These are phyloP conservation scores for Ocimum tenuiflorum DNA, from an alignment of 257 asterid species.

Conservation along the genomic window DNA sequence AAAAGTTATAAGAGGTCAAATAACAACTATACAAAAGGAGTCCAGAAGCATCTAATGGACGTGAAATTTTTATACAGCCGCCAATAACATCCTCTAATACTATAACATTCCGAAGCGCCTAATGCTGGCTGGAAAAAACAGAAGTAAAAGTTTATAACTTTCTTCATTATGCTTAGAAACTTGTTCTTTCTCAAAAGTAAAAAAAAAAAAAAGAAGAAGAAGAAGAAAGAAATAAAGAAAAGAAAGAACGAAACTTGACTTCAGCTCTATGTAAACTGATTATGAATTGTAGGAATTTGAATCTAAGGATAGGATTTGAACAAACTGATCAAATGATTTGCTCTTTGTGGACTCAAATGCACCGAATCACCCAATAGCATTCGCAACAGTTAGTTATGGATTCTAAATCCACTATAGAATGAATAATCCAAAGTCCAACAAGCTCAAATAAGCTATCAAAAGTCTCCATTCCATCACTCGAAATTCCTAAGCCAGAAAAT, in stretches of 20 bases:
- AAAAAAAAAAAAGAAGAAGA: no score
- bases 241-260: no score
- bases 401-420: not conserved
- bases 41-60: not conserved
- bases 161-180: not conserved
- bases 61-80: not conserved
- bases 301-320: not conserved
- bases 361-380: not conserved
- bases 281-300: not conserved
- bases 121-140: conserved; percentile 4
- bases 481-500: not conserved
- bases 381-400: not conserved
- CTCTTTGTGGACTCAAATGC: not conserved
- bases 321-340: not conserved
- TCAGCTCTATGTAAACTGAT: not conserved
- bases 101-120: not conserved
- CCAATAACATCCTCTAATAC: conserved; percentile 11
- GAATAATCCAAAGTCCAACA: not conserved
- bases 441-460: not conserved
- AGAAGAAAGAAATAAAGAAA: no score
- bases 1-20: conserved; percentile 5
- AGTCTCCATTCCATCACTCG: not conserved
- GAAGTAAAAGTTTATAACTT: not conserved
- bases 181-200: no score
- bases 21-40: conserved; percentile 1